Conservation (phyloP, 148 eudicot species). For the Vaccinium macrocarpon region DNA sequence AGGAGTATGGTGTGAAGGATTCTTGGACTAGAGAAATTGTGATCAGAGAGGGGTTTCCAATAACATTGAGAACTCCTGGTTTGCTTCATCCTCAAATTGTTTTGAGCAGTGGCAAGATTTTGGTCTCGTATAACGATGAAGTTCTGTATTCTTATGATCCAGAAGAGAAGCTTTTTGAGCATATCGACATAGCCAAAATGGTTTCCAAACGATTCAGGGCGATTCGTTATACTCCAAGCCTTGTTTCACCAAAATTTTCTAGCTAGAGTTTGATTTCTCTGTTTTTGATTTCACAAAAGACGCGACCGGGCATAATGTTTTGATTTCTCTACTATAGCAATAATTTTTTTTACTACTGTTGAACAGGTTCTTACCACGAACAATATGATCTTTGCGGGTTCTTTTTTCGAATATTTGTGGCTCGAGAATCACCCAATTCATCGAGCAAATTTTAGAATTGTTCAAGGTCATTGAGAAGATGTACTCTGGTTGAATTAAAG, state of each 20-base stretch:
- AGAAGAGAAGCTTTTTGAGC: background rate
- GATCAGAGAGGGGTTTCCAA: background rate
- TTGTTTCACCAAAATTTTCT: background rate
- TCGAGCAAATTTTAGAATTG: no score
- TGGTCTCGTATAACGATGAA: background rate
- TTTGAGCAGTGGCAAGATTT: background rate
- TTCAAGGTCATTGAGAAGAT: no score
- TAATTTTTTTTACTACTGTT: no score
- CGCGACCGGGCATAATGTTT: background rate
- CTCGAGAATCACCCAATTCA: no score
- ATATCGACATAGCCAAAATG: background rate
- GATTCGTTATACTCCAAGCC: background rate
- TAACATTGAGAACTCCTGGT: background rate
- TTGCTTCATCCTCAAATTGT: background rate
- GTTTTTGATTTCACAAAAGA: background rate
- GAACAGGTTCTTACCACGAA: no score
- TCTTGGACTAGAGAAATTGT: constrained; percentile 1
- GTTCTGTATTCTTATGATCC: background rate
- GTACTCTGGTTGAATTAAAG: no score
- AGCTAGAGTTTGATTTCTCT: background rate
- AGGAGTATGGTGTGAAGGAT: background rate
- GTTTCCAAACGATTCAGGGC: background rate
- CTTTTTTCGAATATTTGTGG: no score
- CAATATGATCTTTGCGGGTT: no score
- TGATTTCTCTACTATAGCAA: background rate